Base-by-base conservation (phyloP, 306 rosid genomes). In the Malus sieversii region DNA sequence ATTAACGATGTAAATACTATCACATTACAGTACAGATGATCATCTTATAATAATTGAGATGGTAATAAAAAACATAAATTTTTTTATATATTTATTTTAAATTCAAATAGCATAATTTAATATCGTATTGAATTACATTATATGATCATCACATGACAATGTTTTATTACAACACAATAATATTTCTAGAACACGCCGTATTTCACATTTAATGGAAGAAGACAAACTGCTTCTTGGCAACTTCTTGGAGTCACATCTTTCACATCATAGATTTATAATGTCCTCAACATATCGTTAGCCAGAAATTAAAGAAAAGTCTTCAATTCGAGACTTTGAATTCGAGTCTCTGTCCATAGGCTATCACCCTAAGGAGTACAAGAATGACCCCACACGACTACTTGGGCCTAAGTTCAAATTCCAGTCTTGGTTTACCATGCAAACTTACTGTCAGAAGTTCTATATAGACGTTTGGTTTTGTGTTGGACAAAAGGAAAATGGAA, bases 261-360 rank as follows among this genome's bases (percentile, higher is more conserved):
- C 75, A 71, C 61, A 51, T 82, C 79, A 29, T 48, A 18, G 68
- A 75, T 52, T 66, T 71, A 70, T 45, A 35, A 27, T 45, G 66
- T 80, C 70, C 25, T 10, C 70, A 33, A 66, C 40, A n/a, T 23
- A 64, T 4, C 23, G 18, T 32, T 16, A 8, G 42, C 42, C 8
- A 3, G 5, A 16, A 63, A 16, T 22, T 4, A 60, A 63, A 63
- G 35, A n/a, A 64, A 32, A 64, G 18, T 48, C 8, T 14, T 15
- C 20, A 9, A 9, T 40, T 61, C 57, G 62, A 57, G 68, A 48
- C 25, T 15, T 25, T 35, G 6, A 44, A 11, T 66, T 68, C 57
- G 69, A 57, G 68, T 53, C 40, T 22, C 42, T 81, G 74, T 60
- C 45, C 35, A 66, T 81, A 75, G 70, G 81, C 81, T 77, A 72